These are phyloP conservation scores for Magnolia changhungtana DNA, from an alignment of 164 flowering plant genomes.

Conservation along the genomic window DNA sequence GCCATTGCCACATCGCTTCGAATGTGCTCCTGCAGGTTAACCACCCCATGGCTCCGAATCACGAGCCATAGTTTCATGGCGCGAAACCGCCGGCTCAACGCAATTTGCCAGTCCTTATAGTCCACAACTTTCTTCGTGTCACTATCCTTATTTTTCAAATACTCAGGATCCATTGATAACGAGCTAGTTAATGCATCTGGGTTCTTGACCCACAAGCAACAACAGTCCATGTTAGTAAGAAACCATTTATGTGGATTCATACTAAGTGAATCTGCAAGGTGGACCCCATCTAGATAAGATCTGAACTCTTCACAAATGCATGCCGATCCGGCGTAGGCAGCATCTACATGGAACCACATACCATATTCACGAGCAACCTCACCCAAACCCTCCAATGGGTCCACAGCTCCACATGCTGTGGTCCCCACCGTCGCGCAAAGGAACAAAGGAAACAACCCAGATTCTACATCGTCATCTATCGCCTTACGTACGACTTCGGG, in stretches of 20 bases:
- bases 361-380: constrained; percentile 32
- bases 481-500: constrained; percentile 10
- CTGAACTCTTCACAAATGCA: constrained; percentile 63
- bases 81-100: constrained; percentile 22
- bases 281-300: constrained; percentile 39
- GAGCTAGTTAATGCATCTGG: constrained; percentile 27
- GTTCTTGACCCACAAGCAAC: constrained; percentile 53
- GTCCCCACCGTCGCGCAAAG: constrained; percentile 22
- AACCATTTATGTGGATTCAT: constrained; percentile 59
- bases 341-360: constrained; percentile 63
- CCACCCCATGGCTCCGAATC: constrained; percentile 27
- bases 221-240: constrained; percentile 47
- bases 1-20: constrained; percentile 45
- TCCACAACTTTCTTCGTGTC: constrained; percentile 48
- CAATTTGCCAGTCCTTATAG: constrained; percentile 57
- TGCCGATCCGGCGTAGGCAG: constrained; percentile 52
- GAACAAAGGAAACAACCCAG: constrained; percentile 49
- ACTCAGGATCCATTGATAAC: constrained; percentile 45
- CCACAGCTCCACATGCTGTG: constrained; percentile 44
- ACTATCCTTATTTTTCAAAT: constrained; percentile 41
- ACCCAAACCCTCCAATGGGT: constrained; percentile 36
- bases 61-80: constrained; percentile 53
- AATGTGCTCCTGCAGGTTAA: constrained; percentile 36
- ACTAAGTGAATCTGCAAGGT: constrained; percentile 45
- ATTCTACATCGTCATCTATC: constrained; percentile 36